phyloP scores from a whole-genome alignment of 805 yeast species.

The Saturnispora saitoi region DNA sequence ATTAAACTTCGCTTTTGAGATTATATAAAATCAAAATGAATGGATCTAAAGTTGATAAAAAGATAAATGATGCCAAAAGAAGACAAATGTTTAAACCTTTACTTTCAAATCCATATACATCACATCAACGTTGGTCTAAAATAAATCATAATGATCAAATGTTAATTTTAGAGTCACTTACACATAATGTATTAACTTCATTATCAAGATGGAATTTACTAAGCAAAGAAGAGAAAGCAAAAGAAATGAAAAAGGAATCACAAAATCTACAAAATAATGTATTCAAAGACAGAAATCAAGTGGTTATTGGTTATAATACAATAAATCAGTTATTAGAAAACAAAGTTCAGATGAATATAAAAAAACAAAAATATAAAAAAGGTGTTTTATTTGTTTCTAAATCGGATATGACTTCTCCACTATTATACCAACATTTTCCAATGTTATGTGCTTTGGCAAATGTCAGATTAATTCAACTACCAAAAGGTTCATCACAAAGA shows the following conservation, averaged over 20 bases:
- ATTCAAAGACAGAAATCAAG: slow-evolving; percentile 8
- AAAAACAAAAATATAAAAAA: slow-evolving; percentile 7
- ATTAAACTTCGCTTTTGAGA: background rate
- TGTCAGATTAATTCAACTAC: slow-evolving; percentile 54
- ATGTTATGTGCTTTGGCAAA: slow-evolving; percentile 42
- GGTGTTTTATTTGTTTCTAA: slow-evolving; percentile 51
- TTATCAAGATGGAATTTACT: slow-evolving; percentile 15
- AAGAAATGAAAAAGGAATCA: slow-evolving; percentile 19
- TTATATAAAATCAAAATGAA: background rate
- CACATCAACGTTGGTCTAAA: slow-evolving; percentile 33
- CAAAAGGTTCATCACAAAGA: slow-evolving; percentile 32
- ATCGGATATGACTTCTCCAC: slow-evolving; percentile 30
- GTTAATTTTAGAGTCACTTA: slow-evolving; percentile 24
- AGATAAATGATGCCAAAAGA: slow-evolving; percentile 39
- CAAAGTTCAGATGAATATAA: slow-evolving; percentile 28
- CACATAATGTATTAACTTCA: slow-evolving; percentile 8
- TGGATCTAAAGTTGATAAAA: slow-evolving; percentile 14
- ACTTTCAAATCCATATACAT: slow-evolving; percentile 54
- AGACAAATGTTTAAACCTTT: slow-evolving; percentile 57
- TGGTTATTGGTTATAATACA: slow-evolving; percentile 47
- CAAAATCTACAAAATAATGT: background rate
- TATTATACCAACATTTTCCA: slow-evolving; percentile 53
- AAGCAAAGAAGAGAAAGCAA: slow-evolving; percentile 21
- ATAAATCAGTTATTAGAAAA: slow-evolving; percentile 40
- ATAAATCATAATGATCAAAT: slow-evolving; percentile 27